Conservation (phyloP, 805 yeast species). For the Yarrowia yakushimensis region DNA sequence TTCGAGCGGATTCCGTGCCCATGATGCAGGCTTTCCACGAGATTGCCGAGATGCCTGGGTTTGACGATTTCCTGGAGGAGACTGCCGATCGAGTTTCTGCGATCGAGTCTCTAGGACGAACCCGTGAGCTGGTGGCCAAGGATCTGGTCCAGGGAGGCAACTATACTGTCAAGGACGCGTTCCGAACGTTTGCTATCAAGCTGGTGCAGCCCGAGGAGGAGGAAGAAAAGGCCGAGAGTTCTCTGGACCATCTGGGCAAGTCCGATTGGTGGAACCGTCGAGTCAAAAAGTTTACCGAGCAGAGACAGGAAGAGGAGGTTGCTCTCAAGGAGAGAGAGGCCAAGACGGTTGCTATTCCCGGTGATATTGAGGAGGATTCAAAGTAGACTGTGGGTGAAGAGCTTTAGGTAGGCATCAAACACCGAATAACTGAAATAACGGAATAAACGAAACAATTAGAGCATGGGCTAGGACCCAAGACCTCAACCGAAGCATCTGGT, state of each 20-base stretch:
- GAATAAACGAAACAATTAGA: too few species aligned
- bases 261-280: conserved; percentile 31
- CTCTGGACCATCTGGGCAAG: conserved; percentile 27
- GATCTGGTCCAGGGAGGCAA: conserved; percentile 49
- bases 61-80: conserved; percentile 60
- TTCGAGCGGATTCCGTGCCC: conserved; percentile 77
- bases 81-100: conserved; percentile 66
- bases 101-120: conserved; percentile 73
- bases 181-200: not conserved
- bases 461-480: too few species aligned
- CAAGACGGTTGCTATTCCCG: not conserved
- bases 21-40: conserved; percentile 90
- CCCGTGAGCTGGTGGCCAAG: conserved; percentile 69
- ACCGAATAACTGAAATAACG: too few species aligned
- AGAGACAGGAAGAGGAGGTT: conserved; percentile 1
- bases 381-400: too few species aligned
- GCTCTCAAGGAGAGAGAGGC: conserved; percentile 3
- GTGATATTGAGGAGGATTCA: not conserved
- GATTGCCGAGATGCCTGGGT: conserved; percentile 66
- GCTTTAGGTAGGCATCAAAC: too few species aligned
- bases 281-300: conserved; percentile 26
- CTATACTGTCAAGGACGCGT: conserved; percentile 29
- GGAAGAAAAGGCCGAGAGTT: conserved; percentile 32
- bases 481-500: too few species aligned
- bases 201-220: conserved; percentile 29